Conservation (phyloP, 2,329 filamentous ascomycete species). For the Stagonosporopsis rhizophila region DNA sequence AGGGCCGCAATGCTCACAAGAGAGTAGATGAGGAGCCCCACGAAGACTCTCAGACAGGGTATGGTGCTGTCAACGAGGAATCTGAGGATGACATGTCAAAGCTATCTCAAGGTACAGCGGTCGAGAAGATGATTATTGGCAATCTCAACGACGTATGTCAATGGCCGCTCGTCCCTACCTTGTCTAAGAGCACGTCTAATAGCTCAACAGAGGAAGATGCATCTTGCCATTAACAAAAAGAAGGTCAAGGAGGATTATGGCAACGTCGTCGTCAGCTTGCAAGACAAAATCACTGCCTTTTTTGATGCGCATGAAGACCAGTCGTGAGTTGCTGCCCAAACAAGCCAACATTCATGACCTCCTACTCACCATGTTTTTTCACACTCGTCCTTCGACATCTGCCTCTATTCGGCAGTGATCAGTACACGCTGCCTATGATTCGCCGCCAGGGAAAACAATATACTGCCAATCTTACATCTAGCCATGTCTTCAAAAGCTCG, state of each 20-base stretch:
- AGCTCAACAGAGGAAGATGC: constrained; percentile 36
- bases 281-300: constrained; percentile 28
- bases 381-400: background rate
- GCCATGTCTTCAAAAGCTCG: background rate
- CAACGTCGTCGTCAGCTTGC: constrained; percentile 9
- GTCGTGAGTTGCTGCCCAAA: constrained; percentile 32
- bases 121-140: constrained; percentile 29
- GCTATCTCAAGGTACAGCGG: constrained; percentile 14
- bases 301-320: constrained; percentile 37
- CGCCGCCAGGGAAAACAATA: background rate
- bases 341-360: no score
- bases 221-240: constrained; percentile 28
- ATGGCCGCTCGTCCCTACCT: background rate
- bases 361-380: no score
- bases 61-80: constrained; percentile 7
- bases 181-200: background rate
- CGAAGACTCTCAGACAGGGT: constrained; percentile 8
- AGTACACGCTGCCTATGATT: no score
- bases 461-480: background rate
- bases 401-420: background rate
- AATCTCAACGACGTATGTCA: constrained; percentile 36
- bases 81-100: constrained; percentile 10
- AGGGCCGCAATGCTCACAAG: constrained; percentile 17
- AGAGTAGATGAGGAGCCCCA: constrained; percentile 16
- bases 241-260: constrained; percentile 32